phyloP scores from a whole-genome alignment of 1,284 basidiomycete genomes.

The Serendipita sp. region DNA sequence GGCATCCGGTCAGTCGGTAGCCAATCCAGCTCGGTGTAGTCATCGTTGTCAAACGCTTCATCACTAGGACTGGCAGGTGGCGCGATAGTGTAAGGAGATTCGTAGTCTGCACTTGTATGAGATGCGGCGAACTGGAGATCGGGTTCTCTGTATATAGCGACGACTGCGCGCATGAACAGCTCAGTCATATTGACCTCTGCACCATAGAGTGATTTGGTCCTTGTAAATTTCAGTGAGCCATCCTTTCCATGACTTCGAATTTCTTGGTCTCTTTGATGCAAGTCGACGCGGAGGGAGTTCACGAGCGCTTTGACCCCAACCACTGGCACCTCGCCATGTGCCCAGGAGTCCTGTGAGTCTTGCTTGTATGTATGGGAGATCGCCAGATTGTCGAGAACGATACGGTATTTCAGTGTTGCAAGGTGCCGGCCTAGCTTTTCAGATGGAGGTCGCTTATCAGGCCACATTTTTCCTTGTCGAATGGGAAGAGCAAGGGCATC shows the following conservation, averaged over 20 bases:
- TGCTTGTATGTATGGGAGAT: conserved; percentile 83
- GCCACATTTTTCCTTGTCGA: conserved; percentile 74
- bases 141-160: conserved; percentile 64
- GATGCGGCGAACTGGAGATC: conserved; percentile 38
- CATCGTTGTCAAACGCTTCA: conserved; percentile 58
- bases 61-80: conserved; percentile 12
- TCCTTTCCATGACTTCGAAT: conserved; percentile 29
- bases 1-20: conserved; percentile 38
- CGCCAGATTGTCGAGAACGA: conserved; percentile 66
- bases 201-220: conserved; percentile 86
- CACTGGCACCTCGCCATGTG: conserved; percentile 61
- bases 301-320: conserved; percentile 78
- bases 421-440: conserved; percentile 84
- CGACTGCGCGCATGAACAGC: conserved; percentile 65
- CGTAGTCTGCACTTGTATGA: conserved; percentile 26
- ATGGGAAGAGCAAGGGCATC: conserved; percentile 71
- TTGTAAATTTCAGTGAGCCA: conserved; percentile 33
- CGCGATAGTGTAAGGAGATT: conserved; percentile 7
- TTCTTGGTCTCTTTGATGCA: conserved; percentile 89
- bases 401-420: conserved; percentile 86
- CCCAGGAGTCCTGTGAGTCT: conserved; percentile 62
- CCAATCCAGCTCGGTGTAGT: conserved; percentile 76
- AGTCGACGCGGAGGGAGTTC: conserved; percentile 71
- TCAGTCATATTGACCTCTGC: conserved; percentile 73
- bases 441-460: conserved; percentile 52